A percentile compares a stretch with the other conserved stretches of the same genome.
Conservation (phyloP, 129 eudicot species). For the Dittrichia graveolens region DNA sequence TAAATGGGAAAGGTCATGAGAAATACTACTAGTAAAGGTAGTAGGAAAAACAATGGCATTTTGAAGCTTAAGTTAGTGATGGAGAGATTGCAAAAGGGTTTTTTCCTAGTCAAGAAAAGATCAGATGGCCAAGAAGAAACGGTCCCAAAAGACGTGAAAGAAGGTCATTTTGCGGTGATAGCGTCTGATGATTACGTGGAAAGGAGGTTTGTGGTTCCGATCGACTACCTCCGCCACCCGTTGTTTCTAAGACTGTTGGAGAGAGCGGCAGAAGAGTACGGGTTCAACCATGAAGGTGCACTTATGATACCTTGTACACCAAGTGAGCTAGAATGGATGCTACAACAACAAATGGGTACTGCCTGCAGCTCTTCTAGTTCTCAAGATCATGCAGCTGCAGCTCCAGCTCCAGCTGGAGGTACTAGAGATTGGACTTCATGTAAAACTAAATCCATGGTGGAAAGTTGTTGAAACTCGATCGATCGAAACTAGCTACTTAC, state of each 20-base stretch:
- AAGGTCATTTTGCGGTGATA: constrained; percentile 52
- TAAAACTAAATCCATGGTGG: constrained; percentile 33
- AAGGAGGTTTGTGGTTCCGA: constrained; percentile 35
- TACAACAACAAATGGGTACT: constrained; percentile 24
- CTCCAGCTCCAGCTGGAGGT: too few species aligned
- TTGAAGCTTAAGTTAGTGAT: constrained; percentile 34
- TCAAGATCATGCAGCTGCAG: constrained; percentile 25
- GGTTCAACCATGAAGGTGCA: constrained; percentile 46
- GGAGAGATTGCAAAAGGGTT: constrained; percentile 39
- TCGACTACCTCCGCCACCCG: constrained; percentile 33
- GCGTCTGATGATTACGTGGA: constrained; percentile 35
- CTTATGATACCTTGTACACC: constrained; percentile 43
- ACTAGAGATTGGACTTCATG: constrained; percentile 23
- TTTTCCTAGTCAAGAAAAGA: constrained; percentile 28
- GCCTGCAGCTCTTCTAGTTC: neutral
- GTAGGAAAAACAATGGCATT: constrained; percentile 36
- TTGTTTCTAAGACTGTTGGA: constrained; percentile 39
- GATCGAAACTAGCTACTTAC: neutral
- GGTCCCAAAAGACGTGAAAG: constrained; percentile 49
- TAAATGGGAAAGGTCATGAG: constrained; percentile 32
- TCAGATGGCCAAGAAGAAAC: constrained; percentile 27
- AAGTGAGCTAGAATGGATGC: constrained; percentile 36
- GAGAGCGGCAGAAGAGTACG: constrained; percentile 46
- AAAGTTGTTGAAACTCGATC: constrained; percentile 28
- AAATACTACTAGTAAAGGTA: constrained; percentile 27